phyloP scores from a whole-genome alignment of 139 green algal species.

The Trebouxia sp. region DNA sequence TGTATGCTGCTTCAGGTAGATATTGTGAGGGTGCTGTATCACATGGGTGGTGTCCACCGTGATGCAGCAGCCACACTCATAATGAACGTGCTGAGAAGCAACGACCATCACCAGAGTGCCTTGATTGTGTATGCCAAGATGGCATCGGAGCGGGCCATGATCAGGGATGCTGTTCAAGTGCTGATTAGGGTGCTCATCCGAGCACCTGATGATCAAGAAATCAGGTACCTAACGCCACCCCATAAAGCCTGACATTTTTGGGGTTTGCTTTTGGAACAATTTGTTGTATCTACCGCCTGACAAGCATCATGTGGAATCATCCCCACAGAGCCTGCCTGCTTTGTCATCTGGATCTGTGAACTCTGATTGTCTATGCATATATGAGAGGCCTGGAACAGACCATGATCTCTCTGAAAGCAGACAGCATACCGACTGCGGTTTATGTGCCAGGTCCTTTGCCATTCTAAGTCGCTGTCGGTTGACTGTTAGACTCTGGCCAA shows the following conservation, averaged over 20 bases:
- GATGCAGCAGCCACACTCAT: constrained; percentile 30
- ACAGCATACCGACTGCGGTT: too few species aligned
- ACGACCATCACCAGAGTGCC: constrained; percentile 22
- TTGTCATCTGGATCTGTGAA: too few species aligned
- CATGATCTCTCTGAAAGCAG: too few species aligned
- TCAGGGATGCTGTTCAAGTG: constrained; percentile 50
- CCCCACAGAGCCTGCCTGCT: not conserved
- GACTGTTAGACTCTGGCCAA: constrained; percentile 42
- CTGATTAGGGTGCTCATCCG: constrained; percentile 53
- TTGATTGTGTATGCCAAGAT: constrained; percentile 46
- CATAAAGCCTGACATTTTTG: not conserved
- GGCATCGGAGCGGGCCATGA: constrained; percentile 38
- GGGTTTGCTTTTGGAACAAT: not conserved
- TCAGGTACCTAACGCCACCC: constrained; percentile 15
- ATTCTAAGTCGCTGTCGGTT: too few species aligned
- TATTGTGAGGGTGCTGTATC: constrained; percentile 18
- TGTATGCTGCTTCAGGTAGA: constrained; percentile 18
- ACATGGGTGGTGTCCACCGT: constrained; percentile 2
- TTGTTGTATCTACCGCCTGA: not conserved
- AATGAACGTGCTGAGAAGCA: constrained; percentile 19
- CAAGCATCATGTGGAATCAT: not conserved
- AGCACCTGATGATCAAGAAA: constrained; percentile 34
- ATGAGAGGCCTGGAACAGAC: too few species aligned
- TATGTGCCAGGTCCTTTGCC: too few species aligned
- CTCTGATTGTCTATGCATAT: too few species aligned